Percentiles rank a stretch among this genome's conserved stretches.
These are phyloP conservation scores for Globisporangium spiculum DNA, from an alignment of 352 stramenopile species.

Conservation along the genomic window DNA sequence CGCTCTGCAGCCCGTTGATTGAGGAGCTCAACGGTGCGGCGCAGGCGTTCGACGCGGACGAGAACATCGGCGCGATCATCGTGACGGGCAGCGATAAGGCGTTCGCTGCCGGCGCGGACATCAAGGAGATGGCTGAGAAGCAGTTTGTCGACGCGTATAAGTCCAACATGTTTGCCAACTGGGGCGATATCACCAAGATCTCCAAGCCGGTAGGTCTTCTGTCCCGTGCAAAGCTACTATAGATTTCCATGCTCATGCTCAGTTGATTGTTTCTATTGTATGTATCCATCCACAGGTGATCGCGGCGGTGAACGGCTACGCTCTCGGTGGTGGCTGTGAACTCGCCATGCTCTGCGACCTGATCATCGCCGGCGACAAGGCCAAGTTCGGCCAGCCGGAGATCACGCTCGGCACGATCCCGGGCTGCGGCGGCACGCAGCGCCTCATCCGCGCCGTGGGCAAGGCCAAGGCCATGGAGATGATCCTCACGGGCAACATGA, in stretches of 20 bases:
- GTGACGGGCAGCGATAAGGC: slow-evolving; percentile 96
- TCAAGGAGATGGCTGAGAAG: slow-evolving; percentile 95
- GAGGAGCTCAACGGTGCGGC: slow-evolving; percentile 94
- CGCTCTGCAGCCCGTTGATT: slow-evolving; percentile 94
- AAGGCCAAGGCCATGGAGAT: slow-evolving; percentile 99
- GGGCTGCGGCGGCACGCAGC: slow-evolving; percentile 95
- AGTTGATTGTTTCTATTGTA: neutral
- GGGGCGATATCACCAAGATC: slow-evolving; percentile 94
- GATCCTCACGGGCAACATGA: slow-evolving; percentile 97
- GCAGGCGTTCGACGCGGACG: slow-evolving; percentile 90
- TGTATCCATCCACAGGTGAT: slow-evolving; percentile 61
- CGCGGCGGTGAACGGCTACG: slow-evolving; percentile 98
- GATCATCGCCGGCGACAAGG: slow-evolving; percentile 94
- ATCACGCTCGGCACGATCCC: slow-evolving; percentile 98
- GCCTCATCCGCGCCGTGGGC: slow-evolving; percentile 95
- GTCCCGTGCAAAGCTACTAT: neutral
- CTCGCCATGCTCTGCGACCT: slow-evolving; percentile 99
- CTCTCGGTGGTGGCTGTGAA: slow-evolving; percentile 97
- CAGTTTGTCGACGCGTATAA: slow-evolving; percentile 94
- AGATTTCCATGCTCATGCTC: slow-evolving; percentile 13
- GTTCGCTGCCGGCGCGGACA: slow-evolving; percentile 96
- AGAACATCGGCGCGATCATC: slow-evolving; percentile 93
- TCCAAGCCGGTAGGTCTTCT: slow-evolving; percentile 83
- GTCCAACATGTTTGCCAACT: slow-evolving; percentile 97
- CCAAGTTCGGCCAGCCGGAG: slow-evolving; percentile 98